Percentiles rank a stretch among this genome's conserved stretches.
Conservation (phyloP, 257 asterid genomes). For the Solanum piurae region DNA sequence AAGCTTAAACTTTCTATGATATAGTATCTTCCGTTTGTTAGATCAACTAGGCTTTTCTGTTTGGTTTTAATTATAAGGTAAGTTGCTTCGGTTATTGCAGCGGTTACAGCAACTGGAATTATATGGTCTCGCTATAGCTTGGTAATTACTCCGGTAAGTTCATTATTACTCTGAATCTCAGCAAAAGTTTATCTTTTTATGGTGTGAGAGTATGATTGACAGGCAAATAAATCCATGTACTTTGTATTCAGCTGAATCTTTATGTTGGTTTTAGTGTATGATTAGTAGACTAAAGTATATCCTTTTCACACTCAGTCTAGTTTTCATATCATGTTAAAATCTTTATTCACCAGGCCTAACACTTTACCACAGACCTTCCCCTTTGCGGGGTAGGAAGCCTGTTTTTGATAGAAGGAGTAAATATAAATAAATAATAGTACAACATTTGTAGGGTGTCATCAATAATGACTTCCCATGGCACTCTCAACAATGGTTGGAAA, state of each 20-base stretch:
- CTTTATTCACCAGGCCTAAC: not conserved
- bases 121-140: constrained; percentile 74
- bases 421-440: not conserved
- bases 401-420: not conserved
- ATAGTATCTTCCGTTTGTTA: constrained; percentile 9
- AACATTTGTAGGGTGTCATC: not conserved
- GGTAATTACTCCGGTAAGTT: constrained; percentile 64
- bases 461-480: not conserved
- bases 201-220: not conserved
- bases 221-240: not conserved
- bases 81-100: constrained; percentile 16
- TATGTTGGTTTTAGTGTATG: not conserved
- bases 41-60: constrained; percentile 9
- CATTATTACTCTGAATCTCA: not conserved
- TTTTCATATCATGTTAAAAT: not conserved
- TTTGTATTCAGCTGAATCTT: not conserved
- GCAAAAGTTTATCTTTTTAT: not conserved
- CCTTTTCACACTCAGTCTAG: not conserved
- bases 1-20: not conserved
- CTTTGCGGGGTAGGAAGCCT: not conserved
- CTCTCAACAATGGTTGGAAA: not conserved
- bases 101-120: constrained; percentile 64
- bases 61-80: not conserved
- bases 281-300: not conserved
- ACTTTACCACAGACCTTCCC: not conserved